Evolutionary conservation across 169 alveolate species (phyloP).

Genomic region (Plasmodium gallinaceum): DNA sequence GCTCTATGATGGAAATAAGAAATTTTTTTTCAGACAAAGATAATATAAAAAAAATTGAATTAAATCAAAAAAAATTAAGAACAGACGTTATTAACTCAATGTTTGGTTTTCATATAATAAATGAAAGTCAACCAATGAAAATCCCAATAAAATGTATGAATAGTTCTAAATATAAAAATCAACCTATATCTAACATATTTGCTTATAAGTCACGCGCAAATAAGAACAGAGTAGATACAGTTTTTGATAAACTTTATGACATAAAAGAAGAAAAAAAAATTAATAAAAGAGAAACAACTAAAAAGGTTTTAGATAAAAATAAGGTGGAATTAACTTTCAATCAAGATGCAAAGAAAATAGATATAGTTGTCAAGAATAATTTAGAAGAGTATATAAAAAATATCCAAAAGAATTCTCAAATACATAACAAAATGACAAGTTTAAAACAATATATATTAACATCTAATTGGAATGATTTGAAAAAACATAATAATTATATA

Average conservation of each 20-base stretch:
- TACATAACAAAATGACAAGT: constrained; percentile 14
- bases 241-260: background rate
- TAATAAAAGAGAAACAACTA: background rate
- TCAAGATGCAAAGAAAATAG: background rate
- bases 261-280: background rate
- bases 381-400: constrained; percentile 18
- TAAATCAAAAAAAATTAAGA: constrained; percentile 26
- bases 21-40: constrained; percentile 18
- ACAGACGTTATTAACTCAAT: constrained; percentile 42
- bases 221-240: background rate
- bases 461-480: constrained; percentile 20
- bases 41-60: constrained; percentile 7
- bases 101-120: constrained; percentile 68
- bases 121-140: constrained; percentile 62
- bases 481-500: constrained; percentile 24
- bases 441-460: constrained; percentile 29
- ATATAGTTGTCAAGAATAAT: background rate
- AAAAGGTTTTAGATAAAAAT: background rate
- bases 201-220: background rate
- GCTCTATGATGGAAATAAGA: background rate
- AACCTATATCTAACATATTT: background rate
- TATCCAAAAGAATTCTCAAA: constrained; percentile 8
- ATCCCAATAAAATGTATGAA: constrained; percentile 36
- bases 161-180: background rate
- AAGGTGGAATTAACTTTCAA: background rate